A percentile compares a stretch with the other conserved stretches of the same genome.
Conservation (phyloP, 257 asterid species). For the Penstemon barbatus region DNA sequence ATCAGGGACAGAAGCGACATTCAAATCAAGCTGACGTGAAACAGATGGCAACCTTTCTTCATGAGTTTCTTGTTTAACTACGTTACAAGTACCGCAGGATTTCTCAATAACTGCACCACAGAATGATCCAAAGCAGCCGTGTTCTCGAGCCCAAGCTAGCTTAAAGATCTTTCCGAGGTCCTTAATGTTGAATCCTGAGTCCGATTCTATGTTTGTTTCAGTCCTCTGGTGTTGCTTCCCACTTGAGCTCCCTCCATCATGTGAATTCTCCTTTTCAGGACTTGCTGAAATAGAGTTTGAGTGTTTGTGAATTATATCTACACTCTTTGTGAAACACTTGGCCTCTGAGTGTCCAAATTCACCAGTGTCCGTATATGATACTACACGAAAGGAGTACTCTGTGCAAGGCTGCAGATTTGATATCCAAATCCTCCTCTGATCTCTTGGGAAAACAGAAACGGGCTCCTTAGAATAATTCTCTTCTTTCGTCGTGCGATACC, state of each 20-base stretch:
- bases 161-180: conserved; percentile 79
- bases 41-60: conserved; percentile 45
- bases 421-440: conserved; percentile 71
- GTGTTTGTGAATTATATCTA: conserved; percentile 60
- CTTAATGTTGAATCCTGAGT: conserved; percentile 78
- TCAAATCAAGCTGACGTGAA: conserved; percentile 69
- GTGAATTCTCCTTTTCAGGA: conserved; percentile 48
- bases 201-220: conserved; percentile 55
- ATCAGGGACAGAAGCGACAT: conserved; percentile 73
- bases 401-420: conserved; percentile 81
- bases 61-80: conserved; percentile 46
- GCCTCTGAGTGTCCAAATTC: conserved; percentile 87
- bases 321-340: conserved; percentile 72
- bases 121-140: conserved; percentile 55
- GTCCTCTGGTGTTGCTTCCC: conserved; percentile 41
- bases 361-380: conserved; percentile 61
- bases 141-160: conserved; percentile 66
- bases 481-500: conserved; percentile 77
- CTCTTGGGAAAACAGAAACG: conserved; percentile 63
- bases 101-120: conserved; percentile 42
- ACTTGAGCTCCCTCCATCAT: conserved; percentile 56
- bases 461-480: conserved; percentile 71
- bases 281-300: conserved; percentile 32
- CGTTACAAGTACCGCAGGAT: conserved; percentile 36
- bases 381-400: conserved; percentile 72